Conservation (phyloP, 139 green algal genomes). For the Chlorella ohadii region DNA sequence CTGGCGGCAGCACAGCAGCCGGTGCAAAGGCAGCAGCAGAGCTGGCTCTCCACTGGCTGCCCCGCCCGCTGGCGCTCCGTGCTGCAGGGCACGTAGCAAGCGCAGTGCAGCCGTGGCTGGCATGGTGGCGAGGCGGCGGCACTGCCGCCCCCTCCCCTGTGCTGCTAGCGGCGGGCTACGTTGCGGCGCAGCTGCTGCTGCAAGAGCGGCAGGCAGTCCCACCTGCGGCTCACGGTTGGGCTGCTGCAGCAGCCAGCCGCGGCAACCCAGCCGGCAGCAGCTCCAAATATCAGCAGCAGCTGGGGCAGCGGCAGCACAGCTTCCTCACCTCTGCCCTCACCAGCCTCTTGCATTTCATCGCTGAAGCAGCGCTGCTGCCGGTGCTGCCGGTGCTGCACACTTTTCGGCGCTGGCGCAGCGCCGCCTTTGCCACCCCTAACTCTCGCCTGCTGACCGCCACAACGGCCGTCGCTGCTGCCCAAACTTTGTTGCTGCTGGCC, state of each 20-base stretch:
- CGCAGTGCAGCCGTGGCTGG: not conserved
- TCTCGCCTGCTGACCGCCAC: not conserved
- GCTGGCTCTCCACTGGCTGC: not conserved
- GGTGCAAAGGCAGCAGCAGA: no score
- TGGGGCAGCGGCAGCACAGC: no score
- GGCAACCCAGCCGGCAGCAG: not conserved
- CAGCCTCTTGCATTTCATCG: not conserved
- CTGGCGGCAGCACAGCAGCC: not conserved
- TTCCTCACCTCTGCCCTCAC: not conserved
- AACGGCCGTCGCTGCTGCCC: not conserved
- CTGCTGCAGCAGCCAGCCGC: not conserved
- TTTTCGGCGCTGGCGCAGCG: not conserved
- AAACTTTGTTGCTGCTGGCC: not conserved
- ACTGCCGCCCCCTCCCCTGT: not conserved
- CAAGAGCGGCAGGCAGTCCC: not conserved
- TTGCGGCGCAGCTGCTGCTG: slow-evolving; percentile 10
- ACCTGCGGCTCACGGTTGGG: no score
- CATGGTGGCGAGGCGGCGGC: not conserved
- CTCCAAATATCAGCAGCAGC: not conserved
- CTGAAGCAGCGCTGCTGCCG: not conserved
- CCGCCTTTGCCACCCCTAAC: not conserved
- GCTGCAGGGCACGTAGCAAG: not conserved
- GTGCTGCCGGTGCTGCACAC: not conserved
- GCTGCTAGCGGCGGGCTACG: not conserved
- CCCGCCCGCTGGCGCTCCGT: not conserved